Percentiles rank a stretch among this genome's conserved stretches.
phyloP scores from a whole-genome alignment of 78 protist genomes.

The Thecamonas trahens region DNA sequence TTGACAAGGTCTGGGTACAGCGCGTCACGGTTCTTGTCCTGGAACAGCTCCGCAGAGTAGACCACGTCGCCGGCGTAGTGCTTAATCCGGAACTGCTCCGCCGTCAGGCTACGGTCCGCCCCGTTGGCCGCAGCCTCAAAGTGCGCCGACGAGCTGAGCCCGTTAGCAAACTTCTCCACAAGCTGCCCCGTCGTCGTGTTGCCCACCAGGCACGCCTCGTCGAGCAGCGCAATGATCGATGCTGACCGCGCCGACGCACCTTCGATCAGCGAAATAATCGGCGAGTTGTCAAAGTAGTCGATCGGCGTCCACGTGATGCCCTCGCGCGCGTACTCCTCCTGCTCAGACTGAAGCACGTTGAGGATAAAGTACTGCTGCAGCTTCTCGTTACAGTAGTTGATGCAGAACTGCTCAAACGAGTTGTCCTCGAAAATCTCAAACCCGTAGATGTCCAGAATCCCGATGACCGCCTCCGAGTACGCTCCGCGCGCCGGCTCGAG shows the following conservation, averaged over 20 bases:
- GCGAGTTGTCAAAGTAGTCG: constrained; percentile 72
- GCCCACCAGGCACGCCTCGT: constrained; percentile 77
- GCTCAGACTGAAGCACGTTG: constrained; percentile 45
- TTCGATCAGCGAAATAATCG: constrained; percentile 70
- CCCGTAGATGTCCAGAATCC: constrained; percentile 85
- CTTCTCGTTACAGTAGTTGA: constrained; percentile 86
- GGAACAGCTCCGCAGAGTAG: constrained; percentile 68
- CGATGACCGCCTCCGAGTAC: constrained; percentile 51
- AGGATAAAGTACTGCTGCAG: constrained; percentile 72
- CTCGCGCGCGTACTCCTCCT: constrained; percentile 78
- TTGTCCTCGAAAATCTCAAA: constrained; percentile 82
- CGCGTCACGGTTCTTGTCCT: constrained; percentile 71
- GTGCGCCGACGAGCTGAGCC: constrained; percentile 1
- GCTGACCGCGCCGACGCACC: constrained; percentile 36
- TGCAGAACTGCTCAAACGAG: constrained; percentile 72
- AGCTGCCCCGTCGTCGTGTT: too few species aligned
- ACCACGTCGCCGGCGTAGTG: constrained; percentile 90
- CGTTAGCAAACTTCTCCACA: background rate
- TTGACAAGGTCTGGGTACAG: constrained; percentile 57
- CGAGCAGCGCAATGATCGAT: constrained; percentile 78
- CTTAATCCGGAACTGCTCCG: constrained; percentile 48
- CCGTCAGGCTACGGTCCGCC: too few species aligned
- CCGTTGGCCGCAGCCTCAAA: too few species aligned
- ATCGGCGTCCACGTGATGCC: constrained; percentile 86
- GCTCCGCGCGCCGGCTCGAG: background rate